Conservation (phyloP, 768 basidiomycete species). For the Inosperma sp. region DNA sequence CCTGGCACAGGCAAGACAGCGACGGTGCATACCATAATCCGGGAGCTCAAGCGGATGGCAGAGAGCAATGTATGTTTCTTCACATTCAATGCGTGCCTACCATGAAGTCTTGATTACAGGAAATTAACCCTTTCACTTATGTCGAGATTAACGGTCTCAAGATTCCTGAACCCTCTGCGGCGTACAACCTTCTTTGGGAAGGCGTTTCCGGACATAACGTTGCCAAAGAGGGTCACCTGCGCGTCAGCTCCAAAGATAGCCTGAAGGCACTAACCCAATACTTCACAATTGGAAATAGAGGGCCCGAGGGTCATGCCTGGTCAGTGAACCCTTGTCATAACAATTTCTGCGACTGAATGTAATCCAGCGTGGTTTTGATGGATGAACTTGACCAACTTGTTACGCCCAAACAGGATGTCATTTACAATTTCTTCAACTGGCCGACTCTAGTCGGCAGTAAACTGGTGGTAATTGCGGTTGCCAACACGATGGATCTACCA, state of each 20-base stretch:
- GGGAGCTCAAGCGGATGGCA: constrained; percentile 87
- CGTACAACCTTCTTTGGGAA: constrained; percentile 91
- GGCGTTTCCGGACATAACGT: constrained; percentile 79
- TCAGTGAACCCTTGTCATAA: constrained; percentile 33
- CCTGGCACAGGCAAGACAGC: constrained; percentile 99
- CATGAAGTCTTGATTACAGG: constrained; percentile 42
- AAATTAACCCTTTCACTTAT: constrained; percentile 91
- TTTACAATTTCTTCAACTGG: constrained; percentile 99
- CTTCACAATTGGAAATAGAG: constrained; percentile 65
- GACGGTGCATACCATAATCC: constrained; percentile 89
- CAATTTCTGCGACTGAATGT: constrained; percentile 8
- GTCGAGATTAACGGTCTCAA: constrained; percentile 97
- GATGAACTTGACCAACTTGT: constrained; percentile 97
- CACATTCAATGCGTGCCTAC: constrained; percentile 4
- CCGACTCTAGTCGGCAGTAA: constrained; percentile 85
- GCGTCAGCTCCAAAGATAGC: constrained; percentile 75
- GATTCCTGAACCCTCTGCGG: constrained; percentile 88
- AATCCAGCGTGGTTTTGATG: constrained; percentile 88
- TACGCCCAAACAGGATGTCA: constrained; percentile 94
- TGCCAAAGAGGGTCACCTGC: constrained; percentile 55
- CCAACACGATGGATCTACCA: constrained; percentile 97
- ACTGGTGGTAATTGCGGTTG: constrained; percentile 92
- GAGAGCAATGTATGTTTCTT: constrained; percentile 57
- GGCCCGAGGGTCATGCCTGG: constrained; percentile 88
- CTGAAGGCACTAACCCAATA: constrained; percentile 71